Conservation (phyloP, 2,329 filamentous ascomycete species). For the Talaromyces funiculosus region DNA sequence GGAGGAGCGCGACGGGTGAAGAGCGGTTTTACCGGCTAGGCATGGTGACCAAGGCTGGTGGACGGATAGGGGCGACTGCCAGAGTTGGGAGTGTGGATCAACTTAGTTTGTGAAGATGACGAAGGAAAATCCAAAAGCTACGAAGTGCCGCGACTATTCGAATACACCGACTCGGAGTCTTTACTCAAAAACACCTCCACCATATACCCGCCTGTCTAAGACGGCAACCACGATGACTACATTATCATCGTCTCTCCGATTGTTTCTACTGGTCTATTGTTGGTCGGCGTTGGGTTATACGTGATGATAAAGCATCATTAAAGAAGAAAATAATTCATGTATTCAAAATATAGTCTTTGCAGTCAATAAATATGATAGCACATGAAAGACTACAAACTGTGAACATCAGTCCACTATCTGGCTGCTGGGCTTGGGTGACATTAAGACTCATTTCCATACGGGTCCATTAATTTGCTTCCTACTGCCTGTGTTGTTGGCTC, state of each 20-base stretch:
- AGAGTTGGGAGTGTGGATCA: constrained; percentile 46
- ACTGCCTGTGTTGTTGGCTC: too few relatives aligned
- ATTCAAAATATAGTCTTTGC: background rate
- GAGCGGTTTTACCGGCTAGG: constrained; percentile 46
- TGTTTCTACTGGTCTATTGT: background rate
- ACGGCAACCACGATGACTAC: background rate
- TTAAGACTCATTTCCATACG: too few relatives aligned
- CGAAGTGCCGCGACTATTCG: background rate
- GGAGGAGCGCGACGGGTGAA: constrained; percentile 42
- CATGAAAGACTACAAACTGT: background rate
- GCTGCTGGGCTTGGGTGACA: too few relatives aligned
- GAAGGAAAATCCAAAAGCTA: background rate
- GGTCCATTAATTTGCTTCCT: too few relatives aligned
- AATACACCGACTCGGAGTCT: background rate
- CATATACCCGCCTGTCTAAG: background rate
- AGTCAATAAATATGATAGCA: background rate
- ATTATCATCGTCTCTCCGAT: background rate
- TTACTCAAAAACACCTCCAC: background rate
- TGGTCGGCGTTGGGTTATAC: background rate
- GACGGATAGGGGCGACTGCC: constrained; percentile 35
- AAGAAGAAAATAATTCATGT: background rate
- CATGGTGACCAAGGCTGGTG: constrained; percentile 43
- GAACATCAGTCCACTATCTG: too few relatives aligned
- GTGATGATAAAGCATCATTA: background rate
- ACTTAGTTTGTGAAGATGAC: constrained; percentile 38